Base-by-base conservation (phyloP, 495 filamentous ascomycete genomes). In the Tuber magnatum region DNA sequence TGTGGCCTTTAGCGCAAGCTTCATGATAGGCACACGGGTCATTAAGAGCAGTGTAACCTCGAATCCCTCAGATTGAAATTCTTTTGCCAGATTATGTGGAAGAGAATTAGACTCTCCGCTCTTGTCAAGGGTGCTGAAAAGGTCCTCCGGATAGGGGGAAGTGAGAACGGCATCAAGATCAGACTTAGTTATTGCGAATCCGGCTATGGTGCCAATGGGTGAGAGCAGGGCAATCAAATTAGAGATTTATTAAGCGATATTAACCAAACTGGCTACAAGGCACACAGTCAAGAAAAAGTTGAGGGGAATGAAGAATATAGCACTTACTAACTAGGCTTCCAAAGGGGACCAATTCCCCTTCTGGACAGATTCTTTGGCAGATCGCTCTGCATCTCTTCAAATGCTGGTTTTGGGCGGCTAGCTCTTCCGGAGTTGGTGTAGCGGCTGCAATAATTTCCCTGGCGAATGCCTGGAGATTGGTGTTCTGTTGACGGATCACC, bases 1-100 rank as follows among this genome's bases (percentile, higher is more conserved):
- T 16, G 81, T 75, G 0, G 85, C 85, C 74, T 86, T 88, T 80
- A 93, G 87, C 83, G 91, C 93, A 43, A 96, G 84, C 78, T 93
- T 93, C 80, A 96, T 89, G 74, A 95, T 94, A 38, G 93, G 93
- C 42, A 94, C 89, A 76, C 92, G 87, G 12, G 93, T 93, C 48
- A 86, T 87, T 35, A 90, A 89, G 12, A 94, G 86, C 12, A 94
- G 83, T 1, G 90, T 86, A 35, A 90, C 91, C 56, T 91, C 91
- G 74, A 89, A 89, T 0, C 91, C 91, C 44, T 86, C 78, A 6
- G 91, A 86, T n/a, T 93, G 85, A n/a, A 95, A 85, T 3, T 86
- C 86, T 77, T 88, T 91, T 80, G 93, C 91, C 16, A 94, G 78
- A 24, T 91, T 75, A 90, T 68, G 90, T 88, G 1, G 86, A 84